phyloP scores from a whole-genome alignment of 495 filamentous ascomycete species.

The Choiromyces venosus region DNA sequence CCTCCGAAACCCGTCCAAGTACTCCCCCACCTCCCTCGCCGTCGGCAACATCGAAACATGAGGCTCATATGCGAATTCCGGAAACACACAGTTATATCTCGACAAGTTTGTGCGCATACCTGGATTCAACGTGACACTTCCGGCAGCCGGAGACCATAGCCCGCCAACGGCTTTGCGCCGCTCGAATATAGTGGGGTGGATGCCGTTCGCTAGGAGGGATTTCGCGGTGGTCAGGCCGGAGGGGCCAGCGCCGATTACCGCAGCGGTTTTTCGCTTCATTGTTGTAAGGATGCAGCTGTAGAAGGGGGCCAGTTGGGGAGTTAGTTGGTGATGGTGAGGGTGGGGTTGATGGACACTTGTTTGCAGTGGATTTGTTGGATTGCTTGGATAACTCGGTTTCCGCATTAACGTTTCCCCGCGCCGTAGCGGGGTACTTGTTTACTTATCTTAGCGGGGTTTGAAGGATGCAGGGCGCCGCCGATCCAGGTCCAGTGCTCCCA shows the following conservation, averaged over 20 bases:
- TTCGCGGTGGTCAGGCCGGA: constrained; percentile 78
- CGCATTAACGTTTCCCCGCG: background rate
- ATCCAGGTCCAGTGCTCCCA: background rate
- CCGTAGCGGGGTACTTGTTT: background rate
- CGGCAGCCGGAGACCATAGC: constrained; percentile 59
- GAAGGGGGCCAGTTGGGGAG: background rate
- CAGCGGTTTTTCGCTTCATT: constrained; percentile 54
- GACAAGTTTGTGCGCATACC: constrained; percentile 74
- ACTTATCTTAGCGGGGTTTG: background rate
- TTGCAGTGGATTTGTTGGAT: background rate
- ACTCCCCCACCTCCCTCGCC: constrained; percentile 70
- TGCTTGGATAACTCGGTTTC: background rate
- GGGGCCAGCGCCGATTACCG: constrained; percentile 73
- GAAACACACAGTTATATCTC: constrained; percentile 71
- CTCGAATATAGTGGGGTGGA: constrained; percentile 69
- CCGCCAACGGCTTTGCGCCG: constrained; percentile 61
- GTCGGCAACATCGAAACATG: constrained; percentile 59
- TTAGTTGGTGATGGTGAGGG: background rate
- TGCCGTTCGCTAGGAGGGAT: constrained; percentile 61
- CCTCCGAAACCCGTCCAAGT: constrained; percentile 59
- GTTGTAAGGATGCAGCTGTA: constrained; percentile 9
- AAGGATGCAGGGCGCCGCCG: background rate
- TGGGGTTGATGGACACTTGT: background rate
- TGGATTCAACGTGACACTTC: constrained; percentile 55
- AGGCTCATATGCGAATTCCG: constrained; percentile 59